Percentiles rank a stretch among this genome's conserved stretches.
phyloP scores from a whole-genome alignment of 257 asterid genomes.

The Marsdenia floribunda region DNA sequence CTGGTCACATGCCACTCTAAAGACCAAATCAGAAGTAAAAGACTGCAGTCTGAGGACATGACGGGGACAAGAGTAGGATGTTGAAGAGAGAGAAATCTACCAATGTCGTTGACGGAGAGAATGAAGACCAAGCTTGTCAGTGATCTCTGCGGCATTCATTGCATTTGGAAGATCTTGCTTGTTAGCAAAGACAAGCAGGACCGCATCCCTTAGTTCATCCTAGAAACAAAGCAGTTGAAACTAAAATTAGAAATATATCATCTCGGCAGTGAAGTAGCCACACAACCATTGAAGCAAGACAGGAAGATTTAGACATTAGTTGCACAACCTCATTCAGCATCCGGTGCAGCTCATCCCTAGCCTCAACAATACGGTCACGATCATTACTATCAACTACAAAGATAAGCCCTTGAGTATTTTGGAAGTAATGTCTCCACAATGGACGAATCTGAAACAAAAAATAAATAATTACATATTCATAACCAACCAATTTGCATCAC shows the following conservation, averaged over 20 bases:
- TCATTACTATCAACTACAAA: slow-evolving; percentile 17
- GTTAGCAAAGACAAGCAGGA: slow-evolving; percentile 64
- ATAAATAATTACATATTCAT: not conserved
- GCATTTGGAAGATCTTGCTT: slow-evolving; percentile 76
- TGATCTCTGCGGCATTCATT: slow-evolving; percentile 62
- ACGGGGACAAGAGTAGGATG: not conserved
- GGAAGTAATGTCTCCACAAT: slow-evolving; percentile 17
- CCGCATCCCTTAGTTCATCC: slow-evolving; percentile 63
- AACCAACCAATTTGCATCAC: not conserved
- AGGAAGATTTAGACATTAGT: not conserved
- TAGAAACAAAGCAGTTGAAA: slow-evolving; percentile 11
- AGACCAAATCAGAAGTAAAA: not conserved
- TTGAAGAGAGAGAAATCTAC: slow-evolving; percentile 19
- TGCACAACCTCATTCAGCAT: slow-evolving; percentile 12
- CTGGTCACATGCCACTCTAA: not conserved
- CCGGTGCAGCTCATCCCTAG: slow-evolving; percentile 16
- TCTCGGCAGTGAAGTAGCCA: not conserved
- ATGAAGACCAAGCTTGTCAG: slow-evolving; percentile 66
- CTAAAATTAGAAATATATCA: not conserved
- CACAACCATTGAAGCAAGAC: not conserved
- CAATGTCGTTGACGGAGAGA: slow-evolving; percentile 65
- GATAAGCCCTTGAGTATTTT: slow-evolving; percentile 14
- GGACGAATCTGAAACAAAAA: slow-evolving; percentile 10
- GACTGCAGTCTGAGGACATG: not conserved
- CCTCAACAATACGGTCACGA: slow-evolving; percentile 17